These are phyloP conservation scores for Epichloe sp. DNA, from an alignment of 2,329 filamentous ascomycete species.

Conservation along the genomic window DNA sequence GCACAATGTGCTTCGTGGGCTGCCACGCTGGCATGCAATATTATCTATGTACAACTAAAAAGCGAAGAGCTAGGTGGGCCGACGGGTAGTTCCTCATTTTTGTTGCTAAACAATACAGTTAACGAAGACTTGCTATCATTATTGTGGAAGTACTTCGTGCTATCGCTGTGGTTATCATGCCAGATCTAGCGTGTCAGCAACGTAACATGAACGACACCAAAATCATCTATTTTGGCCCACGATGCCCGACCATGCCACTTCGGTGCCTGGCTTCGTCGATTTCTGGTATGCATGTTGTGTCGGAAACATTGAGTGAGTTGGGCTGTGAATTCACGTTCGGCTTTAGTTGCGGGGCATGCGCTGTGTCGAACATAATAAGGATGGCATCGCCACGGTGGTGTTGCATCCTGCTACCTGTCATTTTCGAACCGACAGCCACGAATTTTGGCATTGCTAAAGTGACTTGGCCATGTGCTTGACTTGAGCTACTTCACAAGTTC, in stretches of 20 bases:
- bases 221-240: not conserved
- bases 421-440: not conserved
- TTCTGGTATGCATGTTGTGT: not conserved
- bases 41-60: not conserved
- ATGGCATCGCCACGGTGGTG: not conserved
- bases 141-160: not conserved
- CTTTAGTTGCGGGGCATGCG: not conserved
- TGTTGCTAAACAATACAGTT: not conserved
- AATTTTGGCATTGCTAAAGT: not conserved
- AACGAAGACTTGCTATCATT: not conserved
- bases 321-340: not conserved
- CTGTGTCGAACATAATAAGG: conserved; percentile 4
- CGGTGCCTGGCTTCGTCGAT: not conserved
- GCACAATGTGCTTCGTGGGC: not conserved
- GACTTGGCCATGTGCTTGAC: not conserved
- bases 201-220: not conserved
- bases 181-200: not conserved
- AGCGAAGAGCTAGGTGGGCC: too few relatives aligned
- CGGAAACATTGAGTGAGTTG: not conserved
- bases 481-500: not conserved
- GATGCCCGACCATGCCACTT: not conserved
- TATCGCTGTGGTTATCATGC: not conserved
- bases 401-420: not conserved
- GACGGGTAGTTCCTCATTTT: not conserved
- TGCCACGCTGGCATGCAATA: not conserved